phyloP scores from a whole-genome alignment of 1,284 basidiomycete species.

The Trichosporon ovoides region DNA sequence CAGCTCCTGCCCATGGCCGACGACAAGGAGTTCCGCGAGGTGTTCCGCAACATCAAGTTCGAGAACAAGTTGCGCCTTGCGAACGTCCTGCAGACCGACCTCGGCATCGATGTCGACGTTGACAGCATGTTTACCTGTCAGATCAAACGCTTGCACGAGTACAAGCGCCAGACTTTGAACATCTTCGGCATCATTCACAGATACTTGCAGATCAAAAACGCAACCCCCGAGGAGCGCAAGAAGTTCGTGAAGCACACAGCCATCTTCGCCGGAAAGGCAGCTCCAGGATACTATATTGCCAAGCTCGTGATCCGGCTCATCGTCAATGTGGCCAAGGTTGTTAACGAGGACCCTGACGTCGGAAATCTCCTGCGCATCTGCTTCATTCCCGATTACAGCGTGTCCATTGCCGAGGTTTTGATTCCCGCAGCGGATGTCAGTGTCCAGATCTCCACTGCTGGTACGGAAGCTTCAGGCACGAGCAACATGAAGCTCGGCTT shows the following conservation, averaged over 20 bases:
- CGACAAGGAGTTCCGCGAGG: constrained; percentile 64
- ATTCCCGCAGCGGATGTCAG: constrained; percentile 87
- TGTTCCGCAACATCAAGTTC: constrained; percentile 78
- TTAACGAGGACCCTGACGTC: constrained; percentile 82
- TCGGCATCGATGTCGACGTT: constrained; percentile 63
- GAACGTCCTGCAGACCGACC: constrained; percentile 64
- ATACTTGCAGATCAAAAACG: constrained; percentile 72
- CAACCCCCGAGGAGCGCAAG: constrained; percentile 70
- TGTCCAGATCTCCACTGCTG: constrained; percentile 89
- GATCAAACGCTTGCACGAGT: constrained; percentile 67
- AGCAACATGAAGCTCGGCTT: constrained; percentile 75
- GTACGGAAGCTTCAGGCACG: constrained; percentile 63
- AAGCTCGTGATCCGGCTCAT: constrained; percentile 79
- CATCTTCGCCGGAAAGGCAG: constrained; percentile 72
- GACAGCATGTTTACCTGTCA: constrained; percentile 86
- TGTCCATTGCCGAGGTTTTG: constrained; percentile 81
- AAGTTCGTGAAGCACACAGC: constrained; percentile 61
- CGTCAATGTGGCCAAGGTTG: constrained; percentile 74
- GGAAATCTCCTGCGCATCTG: constrained; percentile 73
- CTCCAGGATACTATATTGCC: constrained; percentile 51
- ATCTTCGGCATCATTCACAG: constrained; percentile 71
- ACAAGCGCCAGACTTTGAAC: constrained; percentile 60
- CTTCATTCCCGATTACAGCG: constrained; percentile 70
- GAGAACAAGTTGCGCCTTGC: constrained; percentile 77
- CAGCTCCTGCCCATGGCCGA: constrained; percentile 57